phyloP scores from a whole-genome alignment of 2,329 filamentous ascomycete species.

The Sclerotinia nivalis region DNA sequence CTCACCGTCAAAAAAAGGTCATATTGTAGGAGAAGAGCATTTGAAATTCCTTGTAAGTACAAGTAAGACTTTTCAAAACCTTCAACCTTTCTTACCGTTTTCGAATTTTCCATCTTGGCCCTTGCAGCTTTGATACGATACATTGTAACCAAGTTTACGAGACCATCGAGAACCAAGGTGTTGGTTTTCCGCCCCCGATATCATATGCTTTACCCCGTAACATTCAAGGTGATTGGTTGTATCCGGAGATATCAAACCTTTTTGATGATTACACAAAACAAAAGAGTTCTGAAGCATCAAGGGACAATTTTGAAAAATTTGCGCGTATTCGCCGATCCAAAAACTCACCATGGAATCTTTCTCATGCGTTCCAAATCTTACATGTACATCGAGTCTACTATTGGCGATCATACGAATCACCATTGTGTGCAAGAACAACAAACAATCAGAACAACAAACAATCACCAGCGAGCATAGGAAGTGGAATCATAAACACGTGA shows the following conservation, averaged over 20 bases:
- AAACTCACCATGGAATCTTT: neutral
- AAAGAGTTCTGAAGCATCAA: constrained; percentile 18
- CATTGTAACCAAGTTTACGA: constrained; percentile 9
- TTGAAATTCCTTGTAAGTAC: neutral
- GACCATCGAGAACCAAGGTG: constrained; percentile 2
- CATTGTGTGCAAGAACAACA: neutral
- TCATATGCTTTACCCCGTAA: neutral
- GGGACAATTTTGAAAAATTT: neutral
- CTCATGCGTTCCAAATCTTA: constrained; percentile 13
- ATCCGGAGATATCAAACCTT: neutral
- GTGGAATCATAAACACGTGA: constrained; percentile 1
- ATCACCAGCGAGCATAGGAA: constrained; percentile 4
- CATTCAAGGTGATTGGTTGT: neutral
- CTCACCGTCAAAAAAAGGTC: neutral
- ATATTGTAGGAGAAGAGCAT: neutral
- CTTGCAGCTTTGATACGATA: constrained; percentile 1
- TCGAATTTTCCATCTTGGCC: neutral
- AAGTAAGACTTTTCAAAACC: neutral
- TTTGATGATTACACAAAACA: neutral
- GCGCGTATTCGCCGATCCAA: neutral
- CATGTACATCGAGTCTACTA: neutral
- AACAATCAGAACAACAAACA: constrained; percentile 1
- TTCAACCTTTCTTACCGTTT: neutral
- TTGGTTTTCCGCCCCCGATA: constrained; percentile 12
- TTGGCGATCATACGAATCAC: constrained; percentile 10